Conservation (phyloP, 176 grass and related monocot genomes). For the Bothriochloa decipiens region DNA sequence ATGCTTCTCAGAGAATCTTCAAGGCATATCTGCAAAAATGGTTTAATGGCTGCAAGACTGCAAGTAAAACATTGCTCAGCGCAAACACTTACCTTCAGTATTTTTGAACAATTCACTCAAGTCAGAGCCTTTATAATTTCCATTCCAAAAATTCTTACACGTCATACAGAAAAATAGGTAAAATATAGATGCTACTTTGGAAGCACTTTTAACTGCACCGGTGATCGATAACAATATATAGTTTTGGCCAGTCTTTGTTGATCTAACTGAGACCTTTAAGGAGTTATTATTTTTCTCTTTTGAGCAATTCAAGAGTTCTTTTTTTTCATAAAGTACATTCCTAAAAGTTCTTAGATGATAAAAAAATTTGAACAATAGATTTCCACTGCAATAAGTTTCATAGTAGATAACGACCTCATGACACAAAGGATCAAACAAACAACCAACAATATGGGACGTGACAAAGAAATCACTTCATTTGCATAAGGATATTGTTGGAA, state of each 20-base stretch:
- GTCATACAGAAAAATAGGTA: not conserved
- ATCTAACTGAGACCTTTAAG: not conserved
- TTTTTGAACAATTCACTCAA: constrained; percentile 19
- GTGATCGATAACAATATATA: not conserved
- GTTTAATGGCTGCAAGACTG: constrained; percentile 14
- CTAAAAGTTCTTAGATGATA: too few relatives aligned
- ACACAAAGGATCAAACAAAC: not conserved
- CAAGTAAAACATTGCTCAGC: not conserved
- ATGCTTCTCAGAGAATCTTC: constrained; percentile 30
- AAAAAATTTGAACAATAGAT: not conserved
- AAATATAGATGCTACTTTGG: not conserved
- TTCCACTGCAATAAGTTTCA: not conserved
- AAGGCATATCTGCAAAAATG: constrained; percentile 20
- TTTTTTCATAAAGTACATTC: not conserved
- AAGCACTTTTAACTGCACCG: not conserved
- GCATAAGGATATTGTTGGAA: not conserved
- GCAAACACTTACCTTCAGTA: not conserved
- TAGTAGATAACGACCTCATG: not conserved
- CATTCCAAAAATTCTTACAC: not conserved
- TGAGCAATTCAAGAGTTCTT: not conserved
- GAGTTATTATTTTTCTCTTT: not conserved
- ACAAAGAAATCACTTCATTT: not conserved
- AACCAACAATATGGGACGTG: not conserved
- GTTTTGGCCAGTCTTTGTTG: not conserved
- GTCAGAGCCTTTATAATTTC: not conserved